phyloP scores from a whole-genome alignment of 2,329 filamentous ascomycete genomes.

The Lomentospora prolificans region DNA sequence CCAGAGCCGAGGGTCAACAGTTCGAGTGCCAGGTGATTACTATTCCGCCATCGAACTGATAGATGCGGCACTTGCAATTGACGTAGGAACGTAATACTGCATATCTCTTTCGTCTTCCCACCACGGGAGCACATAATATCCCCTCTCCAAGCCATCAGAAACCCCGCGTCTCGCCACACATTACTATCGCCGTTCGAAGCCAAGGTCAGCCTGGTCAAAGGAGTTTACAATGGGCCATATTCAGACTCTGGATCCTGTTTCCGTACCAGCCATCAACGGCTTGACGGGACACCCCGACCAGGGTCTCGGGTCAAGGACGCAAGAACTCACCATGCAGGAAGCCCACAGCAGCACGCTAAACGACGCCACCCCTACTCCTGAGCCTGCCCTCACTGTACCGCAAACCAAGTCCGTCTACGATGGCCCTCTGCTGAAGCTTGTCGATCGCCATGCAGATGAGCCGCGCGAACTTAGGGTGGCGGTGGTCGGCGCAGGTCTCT shows the following conservation, averaged over 20 bases:
- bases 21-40: neutral
- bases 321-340: neutral
- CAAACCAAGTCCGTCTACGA: neutral
- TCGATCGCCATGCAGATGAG: constrained; percentile 26
- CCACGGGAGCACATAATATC: too few relatives aligned
- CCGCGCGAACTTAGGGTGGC: constrained; percentile 23
- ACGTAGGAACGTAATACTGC: too few relatives aligned
- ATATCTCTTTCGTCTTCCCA: too few relatives aligned
- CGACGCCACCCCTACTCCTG: neutral
- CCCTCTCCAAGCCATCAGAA: neutral
- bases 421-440: neutral
- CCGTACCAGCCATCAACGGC: neutral
- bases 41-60: neutral
- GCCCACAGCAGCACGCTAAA: neutral
- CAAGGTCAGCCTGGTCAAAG: too few relatives aligned
- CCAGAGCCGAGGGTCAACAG: neutral
- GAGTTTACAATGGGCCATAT: neutral
- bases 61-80: too few relatives aligned
- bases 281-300: neutral
- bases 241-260: neutral
- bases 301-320: neutral
- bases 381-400: neutral
- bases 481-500: constrained; percentile 26
- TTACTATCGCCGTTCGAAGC: neutral
- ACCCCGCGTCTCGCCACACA: neutral